phyloP scores from a whole-genome alignment of 2,329 filamentous ascomycete genomes.

The Microcyclosporella mali region DNA sequence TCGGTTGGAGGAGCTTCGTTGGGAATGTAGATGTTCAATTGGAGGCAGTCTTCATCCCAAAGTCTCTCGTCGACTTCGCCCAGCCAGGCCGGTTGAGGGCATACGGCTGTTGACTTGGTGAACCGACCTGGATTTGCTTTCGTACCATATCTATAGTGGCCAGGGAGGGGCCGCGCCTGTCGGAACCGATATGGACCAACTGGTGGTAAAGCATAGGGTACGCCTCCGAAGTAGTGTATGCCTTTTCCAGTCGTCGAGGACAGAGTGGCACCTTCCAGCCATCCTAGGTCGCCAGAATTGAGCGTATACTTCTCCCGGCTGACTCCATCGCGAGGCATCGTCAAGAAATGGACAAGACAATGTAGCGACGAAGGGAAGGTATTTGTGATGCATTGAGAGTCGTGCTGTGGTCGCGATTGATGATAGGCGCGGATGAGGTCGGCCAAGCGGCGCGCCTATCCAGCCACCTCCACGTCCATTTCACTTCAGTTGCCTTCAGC shows the following conservation, averaged over 20 bases:
- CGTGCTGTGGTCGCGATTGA: too few species aligned
- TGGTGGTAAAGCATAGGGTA: slow-evolving; percentile 52
- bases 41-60: slow-evolving; percentile 51
- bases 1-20: slow-evolving; percentile 36
- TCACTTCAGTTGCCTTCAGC: too few species aligned
- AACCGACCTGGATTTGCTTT: slow-evolving; percentile 43
- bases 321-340: slow-evolving; percentile 14
- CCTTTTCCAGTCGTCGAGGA: slow-evolving; percentile 19
- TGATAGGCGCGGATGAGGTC: not conserved
- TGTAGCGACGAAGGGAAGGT: too few species aligned
- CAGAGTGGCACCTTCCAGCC: slow-evolving; percentile 46
- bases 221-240: slow-evolving; percentile 49
- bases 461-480: too few species aligned
- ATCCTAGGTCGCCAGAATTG: slow-evolving; percentile 41
- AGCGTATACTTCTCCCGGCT: slow-evolving; percentile 26
- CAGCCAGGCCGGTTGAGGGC: slow-evolving; percentile 44
- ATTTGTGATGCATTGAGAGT: too few species aligned
- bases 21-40: slow-evolving; percentile 52
- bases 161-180: slow-evolving; percentile 42
- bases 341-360: slow-evolving; percentile 1
- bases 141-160: slow-evolving; percentile 48
- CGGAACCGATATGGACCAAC: slow-evolving; percentile 45
- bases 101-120: slow-evolving; percentile 38
- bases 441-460: not conserved
- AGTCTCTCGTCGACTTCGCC: slow-evolving; percentile 21